A percentile compares a stretch with the other conserved stretches of the same genome.
These are phyloP conservation scores for Cytospora mali DNA, from an alignment of 2,329 filamentous ascomycete species.

Conservation along the genomic window DNA sequence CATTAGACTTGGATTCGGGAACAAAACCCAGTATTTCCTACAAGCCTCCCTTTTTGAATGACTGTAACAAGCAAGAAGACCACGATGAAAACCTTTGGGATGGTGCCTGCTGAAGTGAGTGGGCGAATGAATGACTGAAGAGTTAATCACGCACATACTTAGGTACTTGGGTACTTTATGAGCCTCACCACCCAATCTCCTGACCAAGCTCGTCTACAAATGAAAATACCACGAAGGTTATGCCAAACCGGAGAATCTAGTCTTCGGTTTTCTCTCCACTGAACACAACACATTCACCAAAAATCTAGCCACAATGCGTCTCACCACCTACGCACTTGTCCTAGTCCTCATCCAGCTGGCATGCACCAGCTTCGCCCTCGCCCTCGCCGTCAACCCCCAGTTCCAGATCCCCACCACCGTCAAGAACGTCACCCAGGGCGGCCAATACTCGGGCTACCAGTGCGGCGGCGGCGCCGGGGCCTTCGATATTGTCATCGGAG, in stretches of 20 bases:
- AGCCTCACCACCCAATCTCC: neutral
- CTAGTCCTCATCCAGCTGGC: neutral
- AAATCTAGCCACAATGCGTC: neutral
- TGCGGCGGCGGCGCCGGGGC: constrained; percentile 11
- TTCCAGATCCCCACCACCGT: constrained; percentile 13
- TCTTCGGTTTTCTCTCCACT: neutral
- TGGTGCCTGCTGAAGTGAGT: neutral
- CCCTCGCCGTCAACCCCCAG: neutral
- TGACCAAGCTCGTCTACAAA: no score
- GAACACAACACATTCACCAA: neutral
- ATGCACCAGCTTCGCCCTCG: neutral
- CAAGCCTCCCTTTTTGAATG: neutral
- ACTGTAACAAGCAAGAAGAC: neutral
- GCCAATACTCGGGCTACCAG: neutral
- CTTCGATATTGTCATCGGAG: neutral
- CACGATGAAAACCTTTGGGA: neutral
- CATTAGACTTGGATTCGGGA: constrained; percentile 1
- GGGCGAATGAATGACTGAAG: neutral
- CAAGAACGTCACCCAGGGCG: neutral
- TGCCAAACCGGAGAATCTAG: no score
- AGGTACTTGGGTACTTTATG: no score
- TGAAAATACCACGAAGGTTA: no score
- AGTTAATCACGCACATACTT: neutral
- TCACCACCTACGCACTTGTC: neutral
- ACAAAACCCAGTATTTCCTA: neutral